These are phyloP conservation scores for Emiliania huxleyi DNA, from an alignment of 78 protist genomes.

Conservation along the genomic window DNA sequence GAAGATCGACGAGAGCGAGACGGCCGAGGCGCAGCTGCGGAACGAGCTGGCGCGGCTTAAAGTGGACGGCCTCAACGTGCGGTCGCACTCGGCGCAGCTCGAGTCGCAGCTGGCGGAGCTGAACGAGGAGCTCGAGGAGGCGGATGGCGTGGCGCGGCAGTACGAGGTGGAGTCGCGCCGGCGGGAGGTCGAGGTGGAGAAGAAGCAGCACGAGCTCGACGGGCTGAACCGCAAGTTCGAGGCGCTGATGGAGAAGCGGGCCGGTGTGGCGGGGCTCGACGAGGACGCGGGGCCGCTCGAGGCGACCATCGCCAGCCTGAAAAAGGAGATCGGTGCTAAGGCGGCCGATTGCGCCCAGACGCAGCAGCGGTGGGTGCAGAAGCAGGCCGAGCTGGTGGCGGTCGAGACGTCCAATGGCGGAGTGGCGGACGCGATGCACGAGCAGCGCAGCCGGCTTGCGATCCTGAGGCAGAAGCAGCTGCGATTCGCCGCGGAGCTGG, in stretches of 20 bases:
- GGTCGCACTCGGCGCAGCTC: constrained; percentile 34
- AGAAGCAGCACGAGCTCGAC: constrained; percentile 66
- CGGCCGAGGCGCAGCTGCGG: constrained; percentile 42
- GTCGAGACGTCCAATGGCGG: neutral
- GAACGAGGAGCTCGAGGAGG: neutral
- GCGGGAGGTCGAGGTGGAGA: constrained; percentile 55
- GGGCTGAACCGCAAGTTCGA: constrained; percentile 60
- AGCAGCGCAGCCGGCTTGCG: neutral
- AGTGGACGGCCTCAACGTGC: constrained; percentile 57
- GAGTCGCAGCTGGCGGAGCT: neutral
- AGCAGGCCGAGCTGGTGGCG: constrained; percentile 57
- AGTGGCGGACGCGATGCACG: constrained; percentile 1
- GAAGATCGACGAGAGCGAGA: constrained; percentile 40
- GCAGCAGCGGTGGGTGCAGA: constrained; percentile 46
- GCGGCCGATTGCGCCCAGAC: neutral
- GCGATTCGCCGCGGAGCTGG: neutral
- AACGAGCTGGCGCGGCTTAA: constrained; percentile 63
- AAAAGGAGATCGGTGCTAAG: constrained; percentile 24
- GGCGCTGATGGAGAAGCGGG: constrained; percentile 24
- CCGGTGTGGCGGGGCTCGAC: constrained; percentile 22
- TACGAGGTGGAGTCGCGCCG: constrained; percentile 58
- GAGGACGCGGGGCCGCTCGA: constrained; percentile 69
- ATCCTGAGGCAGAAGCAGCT: constrained; percentile 40
- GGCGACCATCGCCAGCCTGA: neutral
- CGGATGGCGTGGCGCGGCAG: constrained; percentile 50